A percentile compares a stretch with the other conserved stretches of the same genome.
Evolutionary conservation across 495 filamentous ascomycete species (phyloP).

Genomic region (Penicillium paradoxum): DNA sequence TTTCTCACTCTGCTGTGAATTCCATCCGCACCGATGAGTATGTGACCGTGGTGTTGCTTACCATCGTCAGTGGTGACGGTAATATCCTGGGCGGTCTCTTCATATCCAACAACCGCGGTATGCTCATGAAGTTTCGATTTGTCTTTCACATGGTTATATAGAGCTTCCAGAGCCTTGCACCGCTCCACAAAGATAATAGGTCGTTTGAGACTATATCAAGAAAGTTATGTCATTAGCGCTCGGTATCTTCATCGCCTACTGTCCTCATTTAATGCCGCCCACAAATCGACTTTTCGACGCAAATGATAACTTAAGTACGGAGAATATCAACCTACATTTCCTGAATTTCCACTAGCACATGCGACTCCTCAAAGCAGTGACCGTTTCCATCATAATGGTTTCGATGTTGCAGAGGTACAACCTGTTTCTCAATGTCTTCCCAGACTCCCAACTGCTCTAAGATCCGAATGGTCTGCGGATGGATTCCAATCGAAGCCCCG

Average conservation of each 20-base stretch:
- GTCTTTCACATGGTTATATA: slow-evolving; percentile 11
- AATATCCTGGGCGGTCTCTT: slow-evolving; percentile 9
- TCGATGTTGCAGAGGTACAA: slow-evolving; percentile 10
- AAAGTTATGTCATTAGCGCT: not conserved
- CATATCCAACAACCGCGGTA: slow-evolving; percentile 10
- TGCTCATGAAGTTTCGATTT: slow-evolving; percentile 12
- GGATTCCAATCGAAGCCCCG: slow-evolving; percentile 15
- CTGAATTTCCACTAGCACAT: slow-evolving; percentile 2
- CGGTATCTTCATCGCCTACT: not conserved
- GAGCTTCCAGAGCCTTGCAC: slow-evolving; percentile 8
- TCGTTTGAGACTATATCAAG: slow-evolving; percentile 8
- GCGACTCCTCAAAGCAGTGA: slow-evolving; percentile 8
- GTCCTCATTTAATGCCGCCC: not conserved
- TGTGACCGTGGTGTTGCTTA: slow-evolving; percentile 24
- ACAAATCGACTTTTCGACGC: not conserved
- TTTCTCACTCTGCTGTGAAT: slow-evolving; percentile 39
- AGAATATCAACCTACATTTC: slow-evolving; percentile 14
- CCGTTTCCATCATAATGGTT: slow-evolving; percentile 10
- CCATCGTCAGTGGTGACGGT: slow-evolving; percentile 11
- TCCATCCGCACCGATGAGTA: slow-evolving; percentile 46
- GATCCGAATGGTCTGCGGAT: slow-evolving; percentile 11
- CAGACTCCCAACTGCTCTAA: slow-evolving; percentile 15
- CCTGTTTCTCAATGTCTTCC: slow-evolving; percentile 10
- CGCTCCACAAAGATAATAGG: slow-evolving; percentile 19
- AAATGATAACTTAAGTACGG: not conserved